A percentile compares a stretch with the other conserved stretches of the same genome.
Conservation (phyloP, 805 yeast species). For the Crinitomyces ghanaensis region DNA sequence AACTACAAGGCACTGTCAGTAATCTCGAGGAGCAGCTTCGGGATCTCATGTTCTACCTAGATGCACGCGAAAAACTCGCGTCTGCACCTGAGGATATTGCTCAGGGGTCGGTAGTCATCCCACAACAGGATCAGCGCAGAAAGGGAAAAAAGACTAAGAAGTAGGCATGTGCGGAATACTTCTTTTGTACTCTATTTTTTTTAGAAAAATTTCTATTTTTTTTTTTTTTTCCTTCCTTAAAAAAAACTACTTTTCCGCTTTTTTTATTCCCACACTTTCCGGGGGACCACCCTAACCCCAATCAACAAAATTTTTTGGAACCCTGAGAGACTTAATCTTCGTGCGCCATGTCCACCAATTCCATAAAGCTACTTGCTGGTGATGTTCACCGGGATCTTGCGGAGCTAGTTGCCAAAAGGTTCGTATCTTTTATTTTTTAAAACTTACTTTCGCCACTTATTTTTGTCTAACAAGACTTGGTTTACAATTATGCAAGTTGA, state of each 20-base stretch:
- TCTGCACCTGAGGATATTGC: constrained; percentile 60
- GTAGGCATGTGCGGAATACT: too few relatives aligned
- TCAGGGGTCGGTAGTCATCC: constrained; percentile 40
- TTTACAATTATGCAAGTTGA: constrained; percentile 55
- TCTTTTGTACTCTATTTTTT: constrained; percentile 1
- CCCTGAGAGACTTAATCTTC: too few relatives aligned
- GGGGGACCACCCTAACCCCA: too few relatives aligned
- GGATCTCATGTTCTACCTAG: constrained; percentile 73
- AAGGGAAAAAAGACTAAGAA: background rate
- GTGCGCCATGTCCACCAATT: constrained; percentile 32
- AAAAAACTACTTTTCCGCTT: background rate
- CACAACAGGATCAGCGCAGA: background rate
- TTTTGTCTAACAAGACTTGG: constrained; percentile 35
- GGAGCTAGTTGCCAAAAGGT: constrained; percentile 50
- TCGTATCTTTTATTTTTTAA: constrained; percentile 5
- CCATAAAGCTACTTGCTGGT: constrained; percentile 48
- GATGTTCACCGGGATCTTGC: constrained; percentile 66
- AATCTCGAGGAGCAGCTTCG: constrained; percentile 28
- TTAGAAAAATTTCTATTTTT: background rate
- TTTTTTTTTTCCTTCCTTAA: background rate
- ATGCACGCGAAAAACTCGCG: constrained; percentile 59
- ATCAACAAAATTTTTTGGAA: too few relatives aligned
- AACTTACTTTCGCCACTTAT: background rate
- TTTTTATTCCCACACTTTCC: too few relatives aligned
- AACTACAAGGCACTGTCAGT: constrained; percentile 10